A percentile compares a stretch with the other conserved stretches of the same genome.
Evolutionary conservation across 495 filamentous ascomycete genomes (phyloP).

Genomic region (Penicillium antarcticum): DNA sequence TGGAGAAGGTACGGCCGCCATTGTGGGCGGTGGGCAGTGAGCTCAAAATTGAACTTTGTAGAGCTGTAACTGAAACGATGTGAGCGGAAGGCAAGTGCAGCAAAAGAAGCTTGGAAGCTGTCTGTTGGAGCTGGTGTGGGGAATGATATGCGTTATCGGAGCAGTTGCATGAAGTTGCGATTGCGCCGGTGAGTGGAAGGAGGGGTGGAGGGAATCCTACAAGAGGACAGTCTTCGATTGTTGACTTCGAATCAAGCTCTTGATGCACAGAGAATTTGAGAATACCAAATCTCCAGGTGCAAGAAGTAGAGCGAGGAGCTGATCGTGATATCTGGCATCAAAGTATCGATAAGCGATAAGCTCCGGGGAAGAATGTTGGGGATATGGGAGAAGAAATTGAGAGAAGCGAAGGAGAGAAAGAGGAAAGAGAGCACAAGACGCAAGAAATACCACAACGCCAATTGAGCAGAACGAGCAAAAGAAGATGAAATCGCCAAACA

Average conservation of each 20-base stretch:
- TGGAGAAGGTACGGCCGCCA: background rate
- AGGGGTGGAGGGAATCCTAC: no score
- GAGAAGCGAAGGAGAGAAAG: background rate
- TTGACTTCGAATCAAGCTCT: no score
- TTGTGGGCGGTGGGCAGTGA: background rate
- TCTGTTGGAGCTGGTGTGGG: no score
- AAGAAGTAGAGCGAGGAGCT: background rate
- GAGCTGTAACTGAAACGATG: no score
- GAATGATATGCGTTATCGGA: no score
- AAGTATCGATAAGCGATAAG: background rate
- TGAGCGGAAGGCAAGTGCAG: no score
- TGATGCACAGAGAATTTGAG: background rate
- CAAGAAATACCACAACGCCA: background rate
- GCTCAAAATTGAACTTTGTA: background rate
- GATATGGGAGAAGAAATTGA: background rate
- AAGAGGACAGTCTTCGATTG: no score
- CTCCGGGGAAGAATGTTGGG: background rate
- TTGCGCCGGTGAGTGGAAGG: no score
- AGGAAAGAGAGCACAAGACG: background rate
- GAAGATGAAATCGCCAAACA: background rate
- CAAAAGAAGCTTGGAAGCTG: no score
- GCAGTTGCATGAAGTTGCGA: no score
- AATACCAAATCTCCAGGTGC: background rate
- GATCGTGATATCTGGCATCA: slow-evolving; percentile 12
- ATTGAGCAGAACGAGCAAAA: background rate